Evolutionary conservation across 2,329 filamentous ascomycete genomes (phyloP).

Genomic region (Calonectria fujianensis): DNA sequence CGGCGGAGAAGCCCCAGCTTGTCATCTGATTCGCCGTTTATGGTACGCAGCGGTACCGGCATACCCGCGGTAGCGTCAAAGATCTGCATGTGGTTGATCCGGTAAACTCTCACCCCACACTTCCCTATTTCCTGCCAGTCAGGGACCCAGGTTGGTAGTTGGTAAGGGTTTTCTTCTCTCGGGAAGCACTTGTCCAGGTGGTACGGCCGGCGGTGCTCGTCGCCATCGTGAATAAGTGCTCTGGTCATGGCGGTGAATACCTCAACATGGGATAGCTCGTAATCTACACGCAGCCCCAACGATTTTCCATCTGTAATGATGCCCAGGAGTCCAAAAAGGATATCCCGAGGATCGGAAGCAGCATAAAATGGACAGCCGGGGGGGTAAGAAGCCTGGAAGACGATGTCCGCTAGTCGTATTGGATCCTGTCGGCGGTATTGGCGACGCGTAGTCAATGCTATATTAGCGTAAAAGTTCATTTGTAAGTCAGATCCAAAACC

Average conservation of each 20-base stretch:
- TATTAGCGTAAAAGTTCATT: constrained; percentile 16
- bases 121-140: constrained; percentile 38
- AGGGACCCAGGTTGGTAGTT: constrained; percentile 45
- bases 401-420: constrained; percentile 31
- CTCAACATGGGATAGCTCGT: constrained; percentile 21
- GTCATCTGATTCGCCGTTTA: not conserved
- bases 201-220: constrained; percentile 18
- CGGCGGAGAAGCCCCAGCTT: constrained; percentile 18
- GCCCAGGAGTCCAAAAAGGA: constrained; percentile 45
- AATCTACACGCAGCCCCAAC: constrained; percentile 29
- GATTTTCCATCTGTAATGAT: constrained; percentile 37
- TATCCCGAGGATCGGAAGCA: constrained; percentile 50
- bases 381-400: constrained; percentile 13
- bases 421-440: not conserved
- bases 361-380: constrained; percentile 41
- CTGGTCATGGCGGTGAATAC: constrained; percentile 40
- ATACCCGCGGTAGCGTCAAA: not conserved
- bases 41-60: not conserved
- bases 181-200: constrained; percentile 40
- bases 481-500: not conserved
- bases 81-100: not conserved
- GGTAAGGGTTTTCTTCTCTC: not conserved
- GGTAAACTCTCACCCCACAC: not conserved
- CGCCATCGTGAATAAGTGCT: constrained; percentile 23
- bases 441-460: constrained; percentile 23